Evolutionary conservation across 2,329 filamentous ascomycete species (phyloP).

Genomic region (Fusarium xylarioides): DNA sequence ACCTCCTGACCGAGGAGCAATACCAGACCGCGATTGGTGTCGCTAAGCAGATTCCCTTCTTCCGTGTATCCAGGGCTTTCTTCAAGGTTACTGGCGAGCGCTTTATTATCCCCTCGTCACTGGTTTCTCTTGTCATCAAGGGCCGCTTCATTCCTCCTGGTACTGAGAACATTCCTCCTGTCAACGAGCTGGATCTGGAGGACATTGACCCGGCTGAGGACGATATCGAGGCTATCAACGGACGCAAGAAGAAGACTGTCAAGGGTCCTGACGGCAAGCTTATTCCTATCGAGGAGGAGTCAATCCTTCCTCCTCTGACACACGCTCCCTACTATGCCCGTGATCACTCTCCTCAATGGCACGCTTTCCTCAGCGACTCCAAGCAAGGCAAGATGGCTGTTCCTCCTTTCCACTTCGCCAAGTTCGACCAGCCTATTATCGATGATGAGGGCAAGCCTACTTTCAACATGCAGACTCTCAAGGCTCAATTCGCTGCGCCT

Average conservation of each 20-base stretch:
- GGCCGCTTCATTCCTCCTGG: constrained; percentile 92
- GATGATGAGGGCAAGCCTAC: constrained; percentile 84
- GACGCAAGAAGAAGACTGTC: constrained; percentile 74
- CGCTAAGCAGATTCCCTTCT: constrained; percentile 82
- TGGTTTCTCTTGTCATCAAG: constrained; percentile 95
- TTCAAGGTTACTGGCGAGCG: constrained; percentile 98
- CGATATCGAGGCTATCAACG: constrained; percentile 85
- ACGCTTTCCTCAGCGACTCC: constrained; percentile 92
- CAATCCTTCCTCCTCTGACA: constrained; percentile 82
- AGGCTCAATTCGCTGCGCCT: constrained; percentile 95
- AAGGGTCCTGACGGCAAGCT: constrained; percentile 69
- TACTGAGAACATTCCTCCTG: constrained; percentile 74
- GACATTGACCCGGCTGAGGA: constrained; percentile 94
- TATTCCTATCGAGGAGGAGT: constrained; percentile 66
- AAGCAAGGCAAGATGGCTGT: constrained; percentile 97
- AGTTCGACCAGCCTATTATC: constrained; percentile 90
- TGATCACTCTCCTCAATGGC: constrained; percentile 90
- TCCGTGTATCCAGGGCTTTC: constrained; percentile 90
- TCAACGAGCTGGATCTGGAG: constrained; percentile 83
- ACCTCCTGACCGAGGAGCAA: constrained; percentile 77
- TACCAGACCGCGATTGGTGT: constrained; percentile 80
- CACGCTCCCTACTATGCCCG: constrained; percentile 91
- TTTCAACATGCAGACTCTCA: constrained; percentile 94
- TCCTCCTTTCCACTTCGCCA: constrained; percentile 92
- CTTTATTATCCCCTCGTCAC: constrained; percentile 87